phyloP scores from a whole-genome alignment of 108 stramenopile species.

The Skeletonema menzelii region DNA sequence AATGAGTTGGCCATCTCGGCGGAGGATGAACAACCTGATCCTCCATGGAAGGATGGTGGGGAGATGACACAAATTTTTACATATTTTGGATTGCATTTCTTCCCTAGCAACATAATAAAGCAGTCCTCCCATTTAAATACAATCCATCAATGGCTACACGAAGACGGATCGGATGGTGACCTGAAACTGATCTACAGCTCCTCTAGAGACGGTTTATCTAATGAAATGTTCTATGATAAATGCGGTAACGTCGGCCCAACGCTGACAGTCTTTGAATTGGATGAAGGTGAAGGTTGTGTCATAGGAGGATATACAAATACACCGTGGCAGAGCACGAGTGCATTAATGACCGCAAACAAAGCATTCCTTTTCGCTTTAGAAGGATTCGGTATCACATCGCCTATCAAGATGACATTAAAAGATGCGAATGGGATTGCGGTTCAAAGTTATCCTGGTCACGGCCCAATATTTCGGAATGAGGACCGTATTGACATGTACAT shows the following conservation, averaged over 20 bases:
- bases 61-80: too few relatives aligned
- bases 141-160: slow-evolving; percentile 18
- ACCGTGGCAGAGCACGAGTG: not conserved
- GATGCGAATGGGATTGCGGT: too few relatives aligned
- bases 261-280: slow-evolving; percentile 5
- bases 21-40: not conserved
- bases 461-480: too few relatives aligned
- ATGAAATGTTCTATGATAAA: slow-evolving; percentile 9
- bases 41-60: too few relatives aligned
- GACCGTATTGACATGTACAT: too few relatives aligned
- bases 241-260: slow-evolving; percentile 11
- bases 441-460: too few relatives aligned
- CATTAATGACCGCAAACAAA: slow-evolving; percentile 16
- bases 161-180: not conserved
- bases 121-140: not conserved
- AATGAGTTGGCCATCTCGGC: slow-evolving; percentile 12
- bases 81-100: too few relatives aligned
- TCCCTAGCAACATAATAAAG: slow-evolving; percentile 18
- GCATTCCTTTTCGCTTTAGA: slow-evolving; percentile 15
- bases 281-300: not conserved
- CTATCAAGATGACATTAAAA: slow-evolving; percentile 5
- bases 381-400: slow-evolving; percentile 1
- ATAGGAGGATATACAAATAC: slow-evolving; percentile 10
- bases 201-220: slow-evolving; percentile 7
- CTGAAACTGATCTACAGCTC: slow-evolving; percentile 12